Percentiles rank a stretch among this genome's conserved stretches.
Evolutionary conservation across 2,329 filamentous ascomycete species (phyloP).

Genomic region (Diaporthe destruens): DNA sequence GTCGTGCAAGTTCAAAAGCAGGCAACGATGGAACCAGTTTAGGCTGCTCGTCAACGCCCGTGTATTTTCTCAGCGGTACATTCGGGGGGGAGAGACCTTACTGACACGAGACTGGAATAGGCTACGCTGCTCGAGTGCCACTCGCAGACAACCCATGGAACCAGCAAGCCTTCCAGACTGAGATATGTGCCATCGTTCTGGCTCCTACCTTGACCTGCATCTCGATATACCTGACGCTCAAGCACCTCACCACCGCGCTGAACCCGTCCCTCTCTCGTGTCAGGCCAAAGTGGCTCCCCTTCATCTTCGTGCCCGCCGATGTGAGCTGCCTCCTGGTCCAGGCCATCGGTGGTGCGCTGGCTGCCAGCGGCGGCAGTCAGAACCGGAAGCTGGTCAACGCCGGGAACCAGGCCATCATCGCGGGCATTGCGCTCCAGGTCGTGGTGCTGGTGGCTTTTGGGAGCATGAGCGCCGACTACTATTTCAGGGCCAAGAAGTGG

Average conservation of each 20-base stretch:
- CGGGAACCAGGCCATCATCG: slow-evolving; percentile 66
- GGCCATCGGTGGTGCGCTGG: slow-evolving; percentile 69
- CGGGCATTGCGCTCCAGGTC: slow-evolving; percentile 67
- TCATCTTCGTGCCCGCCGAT: slow-evolving; percentile 71
- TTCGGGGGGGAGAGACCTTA: slow-evolving; percentile 8
- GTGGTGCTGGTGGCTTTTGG: slow-evolving; percentile 63
- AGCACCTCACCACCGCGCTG: slow-evolving; percentile 66
- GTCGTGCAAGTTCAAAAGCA: neutral
- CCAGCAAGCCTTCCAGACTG: slow-evolving; percentile 65
- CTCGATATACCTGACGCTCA: slow-evolving; percentile 73
- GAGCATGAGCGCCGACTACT: slow-evolving; percentile 59
- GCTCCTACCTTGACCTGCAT: slow-evolving; percentile 72
- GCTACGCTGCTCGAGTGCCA: slow-evolving; percentile 65
- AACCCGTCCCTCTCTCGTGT: slow-evolving; percentile 64
- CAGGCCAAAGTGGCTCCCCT: slow-evolving; percentile 64
- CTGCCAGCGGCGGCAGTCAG: slow-evolving; percentile 56
- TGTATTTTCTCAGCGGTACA: neutral
- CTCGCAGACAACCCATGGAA: slow-evolving; percentile 68
- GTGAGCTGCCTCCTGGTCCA: slow-evolving; percentile 70
- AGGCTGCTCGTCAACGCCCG: neutral
- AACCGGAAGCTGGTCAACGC: slow-evolving; percentile 55
- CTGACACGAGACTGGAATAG: slow-evolving; percentile 48
- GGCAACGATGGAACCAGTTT: neutral
- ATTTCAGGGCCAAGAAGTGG: slow-evolving; percentile 55
- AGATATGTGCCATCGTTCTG: slow-evolving; percentile 71